phyloP scores from a whole-genome alignment of 306 rosid genomes.

The Pyrus bretschneideri region DNA sequence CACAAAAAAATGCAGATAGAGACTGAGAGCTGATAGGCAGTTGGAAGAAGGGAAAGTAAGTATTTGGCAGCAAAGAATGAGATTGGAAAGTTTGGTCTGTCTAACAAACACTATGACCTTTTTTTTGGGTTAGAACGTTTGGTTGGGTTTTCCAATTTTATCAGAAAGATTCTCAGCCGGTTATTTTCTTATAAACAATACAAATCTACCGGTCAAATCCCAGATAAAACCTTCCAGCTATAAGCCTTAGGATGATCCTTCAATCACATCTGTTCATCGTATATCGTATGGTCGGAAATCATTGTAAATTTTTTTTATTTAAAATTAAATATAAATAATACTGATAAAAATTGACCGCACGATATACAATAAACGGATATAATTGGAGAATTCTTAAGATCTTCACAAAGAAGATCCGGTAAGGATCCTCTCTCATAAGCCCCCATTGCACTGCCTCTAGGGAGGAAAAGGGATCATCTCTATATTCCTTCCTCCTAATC shows the following conservation, averaged over 20 bases:
- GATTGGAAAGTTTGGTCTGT: constrained; percentile 31
- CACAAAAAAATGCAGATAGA: background rate
- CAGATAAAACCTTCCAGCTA: constrained; percentile 5
- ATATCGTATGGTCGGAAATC: too few relatives aligned
- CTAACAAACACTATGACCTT: constrained; percentile 2
- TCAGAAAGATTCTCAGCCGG: background rate
- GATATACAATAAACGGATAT: too few relatives aligned
- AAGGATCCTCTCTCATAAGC: background rate
- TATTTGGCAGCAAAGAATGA: background rate
- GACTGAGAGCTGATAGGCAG: background rate
- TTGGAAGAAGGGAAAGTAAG: background rate
- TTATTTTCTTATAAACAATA: background rate
- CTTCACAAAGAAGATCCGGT: too few relatives aligned
- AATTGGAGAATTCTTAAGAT: too few relatives aligned
- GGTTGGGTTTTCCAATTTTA: constrained; percentile 6
- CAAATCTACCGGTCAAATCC: constrained; percentile 38
- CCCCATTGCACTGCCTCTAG: background rate
- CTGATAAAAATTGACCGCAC: too few relatives aligned
- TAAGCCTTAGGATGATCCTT: background rate
- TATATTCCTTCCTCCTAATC: accelerated
- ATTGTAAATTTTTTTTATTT: too few relatives aligned
- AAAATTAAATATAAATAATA: too few relatives aligned
- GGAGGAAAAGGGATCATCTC: too few relatives aligned
- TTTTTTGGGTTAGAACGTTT: constrained; percentile 19
- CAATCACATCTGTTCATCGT: too few relatives aligned